These are phyloP conservation scores for Candida dajiaensis DNA, from an alignment of 805 yeast species.

Conservation along the genomic window DNA sequence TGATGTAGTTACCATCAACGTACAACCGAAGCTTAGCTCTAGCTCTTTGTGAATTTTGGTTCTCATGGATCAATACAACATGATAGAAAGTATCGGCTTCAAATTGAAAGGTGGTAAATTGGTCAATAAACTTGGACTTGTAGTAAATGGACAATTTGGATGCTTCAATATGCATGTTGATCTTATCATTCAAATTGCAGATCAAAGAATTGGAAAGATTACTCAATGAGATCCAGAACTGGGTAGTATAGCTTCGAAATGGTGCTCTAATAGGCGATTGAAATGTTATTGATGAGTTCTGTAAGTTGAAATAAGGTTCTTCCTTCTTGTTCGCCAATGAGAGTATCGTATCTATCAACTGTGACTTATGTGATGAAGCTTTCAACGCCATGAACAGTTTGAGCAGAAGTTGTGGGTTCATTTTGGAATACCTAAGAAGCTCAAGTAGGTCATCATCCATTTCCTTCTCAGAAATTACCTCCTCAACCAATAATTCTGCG, in stretches of 20 bases:
- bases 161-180: conserved; percentile 26
- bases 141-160: conserved; percentile 26
- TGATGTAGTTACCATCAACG: conserved; percentile 16
- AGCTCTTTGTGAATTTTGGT: conserved; percentile 5
- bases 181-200: conserved; percentile 17
- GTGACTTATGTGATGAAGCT: not conserved
- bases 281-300: conserved; percentile 22
- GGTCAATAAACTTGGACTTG: conserved; percentile 5
- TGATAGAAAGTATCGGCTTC: conserved; percentile 15
- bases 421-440: not conserved
- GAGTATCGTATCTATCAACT: not conserved
- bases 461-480: not conserved
- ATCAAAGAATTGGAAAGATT: conserved; percentile 24
- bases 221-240: conserved; percentile 26
- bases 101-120: conserved; percentile 14
- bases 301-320: conserved; percentile 23
- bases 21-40: conserved; percentile 15
- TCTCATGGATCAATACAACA: conserved; percentile 15
- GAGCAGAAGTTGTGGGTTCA: not conserved
- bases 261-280: not conserved
- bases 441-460: not conserved
- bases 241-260: conserved; percentile 18
- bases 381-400: not conserved
- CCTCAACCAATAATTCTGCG: not conserved
- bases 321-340: conserved; percentile 11